These are phyloP conservation scores for Zymoseptoria brevis DNA, from an alignment of 2,329 filamentous ascomycete genomes.

Conservation along the genomic window DNA sequence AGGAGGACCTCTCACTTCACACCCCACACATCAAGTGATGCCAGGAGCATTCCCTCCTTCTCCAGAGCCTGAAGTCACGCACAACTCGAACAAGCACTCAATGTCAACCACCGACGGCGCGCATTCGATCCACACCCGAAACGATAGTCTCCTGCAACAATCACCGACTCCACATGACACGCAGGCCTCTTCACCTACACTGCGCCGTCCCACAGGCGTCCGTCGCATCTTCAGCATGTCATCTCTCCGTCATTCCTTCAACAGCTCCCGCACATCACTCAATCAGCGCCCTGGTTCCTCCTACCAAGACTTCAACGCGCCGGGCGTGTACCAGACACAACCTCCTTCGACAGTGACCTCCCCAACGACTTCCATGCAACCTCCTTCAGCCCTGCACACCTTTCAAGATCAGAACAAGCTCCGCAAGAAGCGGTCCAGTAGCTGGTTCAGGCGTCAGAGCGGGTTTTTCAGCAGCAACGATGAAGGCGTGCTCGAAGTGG, in stretches of 20 bases:
- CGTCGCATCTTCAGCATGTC: constrained; percentile 28
- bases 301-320: not conserved
- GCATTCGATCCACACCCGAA: constrained; percentile 16
- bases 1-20: constrained; percentile 29
- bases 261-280: constrained; percentile 28
- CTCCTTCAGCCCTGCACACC: constrained; percentile 4
- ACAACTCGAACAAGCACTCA: constrained; percentile 2
- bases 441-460: constrained; percentile 32
- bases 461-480: constrained; percentile 24
- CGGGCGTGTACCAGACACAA: constrained; percentile 1
- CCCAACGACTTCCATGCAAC: constrained; percentile 4
- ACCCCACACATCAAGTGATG: constrained; percentile 25
- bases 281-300: constrained; percentile 15
- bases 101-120: constrained; percentile 9
- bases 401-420: constrained; percentile 9
- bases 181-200: constrained; percentile 5
- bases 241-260: constrained; percentile 30
- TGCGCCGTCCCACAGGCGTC: constrained; percentile 19
- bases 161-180: constrained; percentile 14
- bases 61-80: constrained; percentile 17
- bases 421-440: constrained; percentile 25
- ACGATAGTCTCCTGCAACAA: constrained; percentile 4
- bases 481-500: constrained; percentile 19
- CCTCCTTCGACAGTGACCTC: constrained; percentile 1
- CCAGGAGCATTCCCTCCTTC: constrained; percentile 18